phyloP scores from a whole-genome alignment of 495 filamentous ascomycete species.

The Podospora appendiculata region DNA sequence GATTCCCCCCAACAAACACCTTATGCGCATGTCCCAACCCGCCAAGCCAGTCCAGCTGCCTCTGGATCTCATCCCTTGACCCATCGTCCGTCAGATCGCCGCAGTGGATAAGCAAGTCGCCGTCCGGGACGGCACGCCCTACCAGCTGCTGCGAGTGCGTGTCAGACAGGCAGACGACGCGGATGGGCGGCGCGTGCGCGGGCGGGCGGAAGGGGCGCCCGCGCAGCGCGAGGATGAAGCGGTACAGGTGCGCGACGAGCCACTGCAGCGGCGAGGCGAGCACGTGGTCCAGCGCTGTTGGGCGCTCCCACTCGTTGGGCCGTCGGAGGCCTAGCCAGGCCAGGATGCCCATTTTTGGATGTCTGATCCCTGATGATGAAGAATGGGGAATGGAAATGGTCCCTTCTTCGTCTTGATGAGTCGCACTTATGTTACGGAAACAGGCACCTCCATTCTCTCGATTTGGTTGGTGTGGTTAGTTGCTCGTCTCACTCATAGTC shows the following conservation, averaged over 20 bases:
- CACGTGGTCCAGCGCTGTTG: conserved; percentile 43
- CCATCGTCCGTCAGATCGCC: conserved; percentile 77
- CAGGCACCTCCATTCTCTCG: too few relatives aligned
- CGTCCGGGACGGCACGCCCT: conserved; percentile 48
- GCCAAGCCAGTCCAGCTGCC: conserved; percentile 68
- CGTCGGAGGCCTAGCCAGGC: conserved; percentile 29
- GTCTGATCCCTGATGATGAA: too few relatives aligned
- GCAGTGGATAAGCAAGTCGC: conserved; percentile 83
- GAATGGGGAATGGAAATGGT: too few relatives aligned
- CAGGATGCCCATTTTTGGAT: conserved; percentile 24
- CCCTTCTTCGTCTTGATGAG: too few relatives aligned
- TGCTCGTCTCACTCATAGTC: too few relatives aligned
- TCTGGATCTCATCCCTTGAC: conserved; percentile 62
- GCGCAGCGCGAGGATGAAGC: conserved; percentile 54
- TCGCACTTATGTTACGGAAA: too few relatives aligned
- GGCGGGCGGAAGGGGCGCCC: conserved; percentile 48
- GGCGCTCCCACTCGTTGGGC: conserved; percentile 38
- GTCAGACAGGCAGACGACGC: conserved; percentile 84
- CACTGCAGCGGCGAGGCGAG: conserved; percentile 43
- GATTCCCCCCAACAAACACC: conserved; percentile 82
- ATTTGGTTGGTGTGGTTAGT: too few relatives aligned
- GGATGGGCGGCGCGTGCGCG: conserved; percentile 45
- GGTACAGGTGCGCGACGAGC: conserved; percentile 46
- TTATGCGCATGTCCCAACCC: conserved; percentile 61
- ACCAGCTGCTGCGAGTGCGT: conserved; percentile 61